A percentile compares a stretch with the other conserved stretches of the same genome.
These are phyloP conservation scores for Hymenoscyphus repandus DNA, from an alignment of 2,329 filamentous ascomycete species.

Conservation along the genomic window DNA sequence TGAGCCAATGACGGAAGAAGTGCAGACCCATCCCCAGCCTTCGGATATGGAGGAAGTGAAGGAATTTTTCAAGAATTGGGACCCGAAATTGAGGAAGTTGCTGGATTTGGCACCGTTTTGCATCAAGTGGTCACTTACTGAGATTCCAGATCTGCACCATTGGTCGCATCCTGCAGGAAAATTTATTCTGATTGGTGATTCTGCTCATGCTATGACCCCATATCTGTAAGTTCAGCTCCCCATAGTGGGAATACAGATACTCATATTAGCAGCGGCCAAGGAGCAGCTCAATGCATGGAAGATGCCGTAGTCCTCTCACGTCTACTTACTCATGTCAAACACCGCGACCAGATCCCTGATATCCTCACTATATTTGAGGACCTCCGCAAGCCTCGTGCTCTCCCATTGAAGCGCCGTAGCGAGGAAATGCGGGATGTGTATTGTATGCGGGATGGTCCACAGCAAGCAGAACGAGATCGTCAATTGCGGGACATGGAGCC, in stretches of 20 bases:
- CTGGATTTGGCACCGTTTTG: not conserved
- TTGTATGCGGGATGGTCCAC: conserved; percentile 7
- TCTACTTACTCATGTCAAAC: conserved; percentile 40
- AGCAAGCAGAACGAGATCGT: conserved; percentile 7
- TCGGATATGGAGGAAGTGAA: conserved; percentile 29
- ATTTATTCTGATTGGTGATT: conserved; percentile 44
- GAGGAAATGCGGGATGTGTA: not conserved
- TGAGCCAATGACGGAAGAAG: not conserved
- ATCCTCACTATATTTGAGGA: conserved; percentile 46
- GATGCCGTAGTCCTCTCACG: conserved; percentile 51
- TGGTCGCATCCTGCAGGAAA: not conserved
- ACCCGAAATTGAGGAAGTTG: conserved; percentile 4
- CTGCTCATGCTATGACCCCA: conserved; percentile 51
- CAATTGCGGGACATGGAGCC: conserved; percentile 14
- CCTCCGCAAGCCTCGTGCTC: conserved; percentile 47
- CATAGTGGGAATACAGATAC: no score
- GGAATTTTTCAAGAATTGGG: conserved; percentile 5
- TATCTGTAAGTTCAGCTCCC: conserved; percentile 35
- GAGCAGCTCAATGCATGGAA: conserved; percentile 60
- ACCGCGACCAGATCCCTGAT: not conserved
- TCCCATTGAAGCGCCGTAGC: conserved; percentile 1
- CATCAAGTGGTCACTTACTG: conserved; percentile 4
- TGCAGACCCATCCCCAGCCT: not conserved
- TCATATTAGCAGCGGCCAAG: conserved; percentile 40
- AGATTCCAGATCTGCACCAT: not conserved